These are phyloP conservation scores for Dacryopinax spathularia DNA, from an alignment of 768 basidiomycete species.

Conservation along the genomic window DNA sequence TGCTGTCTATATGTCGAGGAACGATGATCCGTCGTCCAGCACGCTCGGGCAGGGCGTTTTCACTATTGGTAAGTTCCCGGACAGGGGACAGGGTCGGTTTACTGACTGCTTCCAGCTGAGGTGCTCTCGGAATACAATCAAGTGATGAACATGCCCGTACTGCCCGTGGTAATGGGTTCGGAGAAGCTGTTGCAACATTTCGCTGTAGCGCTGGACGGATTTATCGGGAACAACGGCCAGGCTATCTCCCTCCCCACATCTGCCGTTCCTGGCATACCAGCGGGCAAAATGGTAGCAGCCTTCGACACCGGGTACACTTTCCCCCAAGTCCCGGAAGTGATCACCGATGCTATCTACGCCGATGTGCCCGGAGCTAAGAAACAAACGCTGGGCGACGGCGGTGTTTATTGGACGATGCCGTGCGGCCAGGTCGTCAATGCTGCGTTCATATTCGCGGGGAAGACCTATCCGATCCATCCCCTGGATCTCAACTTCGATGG, in stretches of 20 bases:
- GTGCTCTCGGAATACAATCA: not conserved
- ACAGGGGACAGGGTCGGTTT: not conserved
- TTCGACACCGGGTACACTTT: constrained; percentile 1
- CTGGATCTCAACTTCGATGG: not conserved
- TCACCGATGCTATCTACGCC: not conserved
- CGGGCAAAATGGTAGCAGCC: not conserved
- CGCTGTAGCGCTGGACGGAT: not conserved
- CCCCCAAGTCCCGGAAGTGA: not conserved
- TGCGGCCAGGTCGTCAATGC: not conserved
- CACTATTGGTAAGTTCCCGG: not conserved
- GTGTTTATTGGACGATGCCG: not conserved
- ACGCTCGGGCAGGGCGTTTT: not conserved
- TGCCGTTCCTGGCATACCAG: not conserved
- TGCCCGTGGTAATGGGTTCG: not conserved
- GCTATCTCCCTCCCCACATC: not conserved
- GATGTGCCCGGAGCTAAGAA: not conserved
- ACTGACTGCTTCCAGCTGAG: not conserved
- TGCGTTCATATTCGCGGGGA: not conserved
- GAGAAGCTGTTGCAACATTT: not conserved
- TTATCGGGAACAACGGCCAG: constrained; percentile 3
- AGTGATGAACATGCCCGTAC: not conserved
- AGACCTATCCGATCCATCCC: not conserved
- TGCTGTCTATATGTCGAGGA: not conserved
- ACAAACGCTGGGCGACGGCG: not conserved
- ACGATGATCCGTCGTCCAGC: not conserved